Evolutionary conservation across 2,329 filamentous ascomycete species (phyloP).

Genomic region (Phialophora verrucosa): DNA sequence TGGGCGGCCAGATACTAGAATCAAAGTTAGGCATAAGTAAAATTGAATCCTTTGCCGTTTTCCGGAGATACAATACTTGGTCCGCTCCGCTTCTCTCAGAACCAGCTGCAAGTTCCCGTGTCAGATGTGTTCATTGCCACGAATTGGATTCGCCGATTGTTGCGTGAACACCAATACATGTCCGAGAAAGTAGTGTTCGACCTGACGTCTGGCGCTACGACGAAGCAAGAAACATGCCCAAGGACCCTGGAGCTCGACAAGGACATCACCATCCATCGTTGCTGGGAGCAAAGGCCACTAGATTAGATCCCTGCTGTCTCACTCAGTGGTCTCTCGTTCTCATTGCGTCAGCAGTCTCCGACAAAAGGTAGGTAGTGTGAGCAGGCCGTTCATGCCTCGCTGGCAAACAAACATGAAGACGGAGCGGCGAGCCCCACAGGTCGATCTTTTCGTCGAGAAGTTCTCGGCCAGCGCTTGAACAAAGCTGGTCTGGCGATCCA

Average conservation of each 20-base stretch:
- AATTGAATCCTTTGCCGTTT: neutral
- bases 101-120: neutral
- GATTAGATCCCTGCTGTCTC: neutral
- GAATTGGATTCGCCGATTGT: neutral
- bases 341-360: neutral
- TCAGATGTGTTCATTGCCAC: neutral
- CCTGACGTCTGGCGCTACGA: neutral
- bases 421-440: neutral
- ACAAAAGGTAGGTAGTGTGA: neutral
- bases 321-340: neutral
- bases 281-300: neutral
- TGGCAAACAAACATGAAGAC: constrained; percentile 1
- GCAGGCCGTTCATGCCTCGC: neutral
- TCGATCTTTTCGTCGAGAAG: neutral
- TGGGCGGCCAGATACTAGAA: neutral
- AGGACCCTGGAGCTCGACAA: neutral
- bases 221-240: neutral
- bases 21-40: neutral
- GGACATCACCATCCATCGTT: neutral
- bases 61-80: neutral
- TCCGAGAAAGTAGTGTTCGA: neutral
- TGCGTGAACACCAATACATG: neutral
- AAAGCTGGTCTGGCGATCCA: neutral
- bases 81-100: neutral
- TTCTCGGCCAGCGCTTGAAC: neutral